Evolutionary conservation across 306 rosid genomes (phyloP).

Genomic region (Lupinus albus): DNA sequence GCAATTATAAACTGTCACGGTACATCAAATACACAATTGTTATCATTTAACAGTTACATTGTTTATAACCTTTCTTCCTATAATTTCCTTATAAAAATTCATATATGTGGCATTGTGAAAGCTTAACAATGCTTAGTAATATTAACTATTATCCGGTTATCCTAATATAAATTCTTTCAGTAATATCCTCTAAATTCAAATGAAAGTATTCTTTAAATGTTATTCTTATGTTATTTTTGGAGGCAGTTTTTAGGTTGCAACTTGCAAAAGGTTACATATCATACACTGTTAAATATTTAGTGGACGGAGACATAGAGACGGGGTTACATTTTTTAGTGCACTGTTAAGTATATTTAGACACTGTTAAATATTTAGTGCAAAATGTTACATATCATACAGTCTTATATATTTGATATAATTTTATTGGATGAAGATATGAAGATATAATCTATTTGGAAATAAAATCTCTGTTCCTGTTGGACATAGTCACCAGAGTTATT

Average conservation of each 20-base stretch:
- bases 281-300: background rate
- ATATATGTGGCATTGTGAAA: background rate
- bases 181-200: background rate
- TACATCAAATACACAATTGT: background rate
- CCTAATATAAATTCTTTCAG: background rate
- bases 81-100: conserved; percentile 12
- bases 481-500: no score
- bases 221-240: conserved; percentile 1
- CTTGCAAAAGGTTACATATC: conserved; percentile 18
- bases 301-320: no score
- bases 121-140: background rate
- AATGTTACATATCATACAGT: no score
- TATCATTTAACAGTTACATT: background rate
- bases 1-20: background rate
- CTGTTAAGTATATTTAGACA: no score
- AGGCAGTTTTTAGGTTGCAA: conserved; percentile 40
- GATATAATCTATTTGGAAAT: no score
- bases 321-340: no score
- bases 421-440: no score
- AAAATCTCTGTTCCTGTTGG: no score
- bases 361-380: no score
- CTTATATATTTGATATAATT: no score
- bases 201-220: background rate
- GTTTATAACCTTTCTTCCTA: background rate
- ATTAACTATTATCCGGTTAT: background rate